Evolutionary conservation across 2,329 filamentous ascomycete species (phyloP), one percentile per base, ranked within the genome.

Genomic region (Alternaria brassicicola): DNA sequence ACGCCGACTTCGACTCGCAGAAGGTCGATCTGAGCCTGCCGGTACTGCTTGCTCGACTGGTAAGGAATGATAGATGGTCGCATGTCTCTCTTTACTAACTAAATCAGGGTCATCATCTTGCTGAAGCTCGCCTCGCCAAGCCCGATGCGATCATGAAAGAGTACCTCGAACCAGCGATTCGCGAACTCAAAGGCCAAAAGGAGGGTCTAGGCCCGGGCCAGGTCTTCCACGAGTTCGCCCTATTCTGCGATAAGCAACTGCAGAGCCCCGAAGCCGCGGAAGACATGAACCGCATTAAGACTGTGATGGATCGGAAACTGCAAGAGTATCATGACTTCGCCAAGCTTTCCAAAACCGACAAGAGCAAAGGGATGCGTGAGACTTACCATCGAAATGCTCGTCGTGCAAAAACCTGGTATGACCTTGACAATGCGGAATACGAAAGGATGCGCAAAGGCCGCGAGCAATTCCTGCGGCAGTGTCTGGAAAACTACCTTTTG

Each of bases 221-320:
- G 65, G 95, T 98, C 1, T 97, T 93, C 70, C 93, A 97, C 73
- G 92, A 96, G 69, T 98, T 98, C 76, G 95, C 96, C 25, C 86
- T 88, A 50, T 99, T 99, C 74, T 99, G 96, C 70, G 94, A 99
- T 74, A 88, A 93, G 70, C 95, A 99, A 74, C 82, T 99, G 9
- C 91, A 97, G 69, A 94, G 94, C 70, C 86, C 89, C 1, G 92
- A 96, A 67, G 88, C 89, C 31, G 80, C 93, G 1, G 92, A 96
- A 74, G 95, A 99, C 69, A 86, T 97, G 59, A 86, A 87, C 28
- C 88, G 95, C 43, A 85, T 97, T 39, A 86, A 91, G 71, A 92
- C 88, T 66, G 82, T 98, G 30, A 89, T 89, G 65, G 85, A 93
- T 70, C 89, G 89, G 60, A 97, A 97, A 75, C 85, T 87, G 64